Conservation (phyloP, 345 rosid genomes). For the Eucalyptus marginata region DNA sequence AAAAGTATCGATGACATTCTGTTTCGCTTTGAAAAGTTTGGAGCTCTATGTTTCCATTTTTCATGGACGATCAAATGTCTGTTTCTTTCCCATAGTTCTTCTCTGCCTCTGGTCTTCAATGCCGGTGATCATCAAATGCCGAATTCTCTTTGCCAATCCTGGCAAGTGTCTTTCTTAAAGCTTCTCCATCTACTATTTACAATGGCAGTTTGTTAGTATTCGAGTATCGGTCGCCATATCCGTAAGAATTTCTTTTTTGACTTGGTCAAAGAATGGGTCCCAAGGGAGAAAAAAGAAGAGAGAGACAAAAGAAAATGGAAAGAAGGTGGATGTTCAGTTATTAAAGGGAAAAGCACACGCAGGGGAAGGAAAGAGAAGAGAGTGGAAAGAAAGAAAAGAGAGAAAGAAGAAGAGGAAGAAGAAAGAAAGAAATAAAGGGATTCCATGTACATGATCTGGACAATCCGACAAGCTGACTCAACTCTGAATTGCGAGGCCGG, state of each 20-base stretch:
- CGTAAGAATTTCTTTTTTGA: neutral
- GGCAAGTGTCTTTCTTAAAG: neutral
- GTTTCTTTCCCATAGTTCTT: neutral
- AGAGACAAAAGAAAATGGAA: no score
- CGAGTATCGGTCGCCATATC: neutral
- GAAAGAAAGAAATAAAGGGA: neutral
- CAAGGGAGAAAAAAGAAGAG: rapidly evolving
- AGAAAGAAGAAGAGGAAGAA: no score
- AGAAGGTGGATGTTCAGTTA: neutral
- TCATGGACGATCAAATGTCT: neutral
- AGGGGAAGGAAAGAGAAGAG: neutral
- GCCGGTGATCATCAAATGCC: neutral
- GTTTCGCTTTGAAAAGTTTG: neutral
- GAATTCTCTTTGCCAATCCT: neutral
- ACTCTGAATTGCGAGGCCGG: no score
- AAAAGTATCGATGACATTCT: neutral
- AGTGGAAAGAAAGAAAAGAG: no score
- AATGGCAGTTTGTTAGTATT: neutral
- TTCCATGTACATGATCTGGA: no score
- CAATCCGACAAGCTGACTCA: no score
- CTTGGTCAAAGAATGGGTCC: neutral
- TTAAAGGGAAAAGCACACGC: neutral
- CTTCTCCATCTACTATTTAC: neutral
- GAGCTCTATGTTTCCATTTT: neutral
- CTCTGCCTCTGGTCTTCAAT: neutral